phyloP scores from a whole-genome alignment of 1,284 basidiomycete species.

The Ganoderma multipileum region DNA sequence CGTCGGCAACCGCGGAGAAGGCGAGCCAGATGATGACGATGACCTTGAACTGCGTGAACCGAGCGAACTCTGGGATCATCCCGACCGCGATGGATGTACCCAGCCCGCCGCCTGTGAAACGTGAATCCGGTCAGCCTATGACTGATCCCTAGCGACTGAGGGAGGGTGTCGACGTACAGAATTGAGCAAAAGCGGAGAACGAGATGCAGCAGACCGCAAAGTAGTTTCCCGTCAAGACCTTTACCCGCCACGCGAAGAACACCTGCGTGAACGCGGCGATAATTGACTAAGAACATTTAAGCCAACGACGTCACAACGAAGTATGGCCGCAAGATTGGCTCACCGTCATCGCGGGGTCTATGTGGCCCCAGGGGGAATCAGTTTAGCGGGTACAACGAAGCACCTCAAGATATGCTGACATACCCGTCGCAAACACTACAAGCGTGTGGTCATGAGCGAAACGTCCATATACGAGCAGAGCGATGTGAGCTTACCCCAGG shows the following conservation, averaged over 20 bases:
- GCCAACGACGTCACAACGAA: not conserved
- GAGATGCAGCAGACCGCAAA: conserved; percentile 33
- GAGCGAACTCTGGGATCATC: conserved; percentile 39
- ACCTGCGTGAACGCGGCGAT: conserved; percentile 47
- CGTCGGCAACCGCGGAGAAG: conserved; percentile 39
- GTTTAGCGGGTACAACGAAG: not conserved
- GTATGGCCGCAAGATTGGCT: not conserved
- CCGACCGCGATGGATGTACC: conserved; percentile 43
- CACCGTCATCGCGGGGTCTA: conserved; percentile 42
- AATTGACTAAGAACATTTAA: conserved; percentile 36
- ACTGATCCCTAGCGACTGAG: not conserved
- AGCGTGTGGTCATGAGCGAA: not conserved
- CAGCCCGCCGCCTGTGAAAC: conserved; percentile 37
- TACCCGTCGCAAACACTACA: conserved; percentile 41
- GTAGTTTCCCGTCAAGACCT: conserved; percentile 41
- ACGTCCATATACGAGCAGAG: not conserved
- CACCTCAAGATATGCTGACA: not conserved
- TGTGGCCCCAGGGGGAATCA: not conserved
- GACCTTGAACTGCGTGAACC: conserved; percentile 42
- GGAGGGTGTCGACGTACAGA: conserved; percentile 31
- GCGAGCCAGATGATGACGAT: conserved; percentile 44
- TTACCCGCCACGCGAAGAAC: conserved; percentile 52
- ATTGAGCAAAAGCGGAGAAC: conserved; percentile 37
- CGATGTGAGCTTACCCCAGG: conserved; percentile 35
- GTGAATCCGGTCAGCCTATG: not conserved